A percentile compares a stretch with the other conserved stretches of the same genome.
Conservation (phyloP, 106 monocot genomes). For the Phalaenopsis equestris region DNA sequence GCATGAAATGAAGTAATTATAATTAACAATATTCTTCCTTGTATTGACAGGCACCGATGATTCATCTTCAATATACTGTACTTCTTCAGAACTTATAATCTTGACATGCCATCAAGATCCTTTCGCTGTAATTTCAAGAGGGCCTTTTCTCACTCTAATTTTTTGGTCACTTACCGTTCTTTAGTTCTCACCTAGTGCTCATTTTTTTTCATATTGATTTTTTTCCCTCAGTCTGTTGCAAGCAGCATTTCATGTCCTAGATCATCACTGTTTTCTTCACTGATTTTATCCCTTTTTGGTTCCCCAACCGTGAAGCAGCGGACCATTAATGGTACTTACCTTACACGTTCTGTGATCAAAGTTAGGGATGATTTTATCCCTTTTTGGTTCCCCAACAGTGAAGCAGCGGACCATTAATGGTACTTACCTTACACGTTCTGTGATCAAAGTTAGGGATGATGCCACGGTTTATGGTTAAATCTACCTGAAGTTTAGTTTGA, state of each 20-base stretch:
- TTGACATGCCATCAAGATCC: too few relatives aligned
- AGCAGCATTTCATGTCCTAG: background rate
- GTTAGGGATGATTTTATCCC: background rate
- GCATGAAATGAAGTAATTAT: too few relatives aligned
- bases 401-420: background rate
- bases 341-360: background rate
- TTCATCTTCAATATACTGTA: too few relatives aligned
- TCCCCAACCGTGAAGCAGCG: background rate
- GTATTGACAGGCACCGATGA: too few relatives aligned
- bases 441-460: background rate
- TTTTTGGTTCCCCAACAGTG: background rate
- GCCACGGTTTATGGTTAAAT: background rate
- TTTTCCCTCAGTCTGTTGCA: background rate
- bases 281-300: background rate
- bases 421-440: background rate
- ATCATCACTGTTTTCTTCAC: too few relatives aligned
- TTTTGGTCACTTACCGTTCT: too few relatives aligned
- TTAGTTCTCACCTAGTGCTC: too few relatives aligned
- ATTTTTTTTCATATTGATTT: too few relatives aligned
- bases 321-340: background rate
- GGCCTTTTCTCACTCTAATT: too few relatives aligned
- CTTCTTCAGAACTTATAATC: too few relatives aligned
- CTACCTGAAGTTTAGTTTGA: background rate
- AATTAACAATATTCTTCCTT: too few relatives aligned
- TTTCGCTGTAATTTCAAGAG: too few relatives aligned